Base-by-base conservation (phyloP, 2,329 filamentous ascomycete species). In the Bisporella sp. region DNA sequence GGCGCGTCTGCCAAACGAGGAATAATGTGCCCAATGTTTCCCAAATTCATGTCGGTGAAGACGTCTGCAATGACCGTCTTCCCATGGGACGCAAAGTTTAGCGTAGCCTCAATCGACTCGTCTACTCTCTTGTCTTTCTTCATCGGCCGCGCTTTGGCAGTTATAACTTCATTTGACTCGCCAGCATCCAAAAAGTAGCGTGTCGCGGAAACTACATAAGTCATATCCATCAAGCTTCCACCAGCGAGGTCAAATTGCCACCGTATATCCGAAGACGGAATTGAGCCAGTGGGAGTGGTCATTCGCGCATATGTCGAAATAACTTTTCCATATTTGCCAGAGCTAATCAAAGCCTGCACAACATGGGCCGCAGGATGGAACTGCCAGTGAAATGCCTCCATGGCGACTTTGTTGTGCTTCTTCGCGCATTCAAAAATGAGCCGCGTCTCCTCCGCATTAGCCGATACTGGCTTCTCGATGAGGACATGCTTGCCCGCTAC, bases 401-500 rank as follows among this genome's bases (percentile, higher is more conserved):
- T 31, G 12, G 31, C 29, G 43, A 45, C 43, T 12, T 45, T 33
- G 30, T 31, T 21, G 31, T 45, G 43, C 29, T 31, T 9, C n/a
- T n/a, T n/a, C n/a, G n/a, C n/a, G n/a, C n/a, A n/a, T 9, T 9
- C 9, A 28, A 42, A 42, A 8, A 42, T 9, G 7, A 28, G 9
- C 9, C 28, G 7, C 9, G 41, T 28, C 21, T 42, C 50, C 29
- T 44, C 29, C 5, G 31, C 48, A 39, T 54, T 56, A 5, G 49
- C 43, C 37, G 49, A 47, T 9, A 47, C 46, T 2, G 54, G 51
- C 41, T 56, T 56, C 41, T 56, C 54, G 32, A 56, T 47, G 5
- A 56, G 47, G 39, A 56, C 54, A 47, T 56, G 54, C 43, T 56
- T 56, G 31, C 46, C 41, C 6, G 51, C 51, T 41, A 42, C 39